phyloP scores from a whole-genome alignment of 2,329 filamentous ascomycete genomes.

The Thelonectria rubi region DNA sequence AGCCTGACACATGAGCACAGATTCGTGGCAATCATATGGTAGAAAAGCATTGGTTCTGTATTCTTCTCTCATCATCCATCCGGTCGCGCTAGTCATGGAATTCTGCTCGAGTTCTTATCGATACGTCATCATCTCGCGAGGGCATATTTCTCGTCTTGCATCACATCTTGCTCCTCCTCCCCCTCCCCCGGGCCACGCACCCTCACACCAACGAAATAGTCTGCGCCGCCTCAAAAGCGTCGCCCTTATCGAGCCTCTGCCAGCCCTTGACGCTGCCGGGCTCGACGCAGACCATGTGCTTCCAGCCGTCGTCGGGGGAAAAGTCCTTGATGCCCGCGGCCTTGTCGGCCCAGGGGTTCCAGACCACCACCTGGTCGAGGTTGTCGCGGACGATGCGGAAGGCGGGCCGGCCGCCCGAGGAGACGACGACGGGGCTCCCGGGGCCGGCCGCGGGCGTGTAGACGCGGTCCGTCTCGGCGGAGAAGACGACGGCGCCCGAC shows the following conservation, averaged over 20 bases:
- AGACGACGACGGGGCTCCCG: slow-evolving; percentile 65
- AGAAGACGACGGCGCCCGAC: slow-evolving; percentile 71
- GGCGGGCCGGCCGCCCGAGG: slow-evolving; percentile 68
- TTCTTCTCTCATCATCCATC: slow-evolving; percentile 14
- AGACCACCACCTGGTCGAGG: slow-evolving; percentile 88
- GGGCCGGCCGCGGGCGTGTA: slow-evolving; percentile 77
- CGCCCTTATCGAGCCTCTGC: slow-evolving; percentile 84
- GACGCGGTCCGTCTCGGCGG: slow-evolving; percentile 85
- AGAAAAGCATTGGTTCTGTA: not conserved
- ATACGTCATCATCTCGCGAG: not conserved
- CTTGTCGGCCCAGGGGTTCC: slow-evolving; percentile 96
- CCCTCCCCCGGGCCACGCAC: not conserved
- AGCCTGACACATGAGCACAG: not conserved
- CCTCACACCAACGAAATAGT: slow-evolving; percentile 56
- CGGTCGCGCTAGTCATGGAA: slow-evolving; percentile 1
- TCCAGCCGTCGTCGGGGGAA: slow-evolving; percentile 86
- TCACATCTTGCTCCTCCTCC: slow-evolving; percentile 18
- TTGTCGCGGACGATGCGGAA: slow-evolving; percentile 85
- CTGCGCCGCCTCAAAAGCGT: slow-evolving; percentile 70
- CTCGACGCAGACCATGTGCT: slow-evolving; percentile 94
- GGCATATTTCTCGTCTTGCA: not conserved
- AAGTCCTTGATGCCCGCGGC: slow-evolving; percentile 86
- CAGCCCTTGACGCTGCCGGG: slow-evolving; percentile 84
- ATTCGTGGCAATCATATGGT: not conserved
- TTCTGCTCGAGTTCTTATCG: not conserved